phyloP scores from a whole-genome alignment of 805 yeast genomes.

The Pichia exigua region DNA sequence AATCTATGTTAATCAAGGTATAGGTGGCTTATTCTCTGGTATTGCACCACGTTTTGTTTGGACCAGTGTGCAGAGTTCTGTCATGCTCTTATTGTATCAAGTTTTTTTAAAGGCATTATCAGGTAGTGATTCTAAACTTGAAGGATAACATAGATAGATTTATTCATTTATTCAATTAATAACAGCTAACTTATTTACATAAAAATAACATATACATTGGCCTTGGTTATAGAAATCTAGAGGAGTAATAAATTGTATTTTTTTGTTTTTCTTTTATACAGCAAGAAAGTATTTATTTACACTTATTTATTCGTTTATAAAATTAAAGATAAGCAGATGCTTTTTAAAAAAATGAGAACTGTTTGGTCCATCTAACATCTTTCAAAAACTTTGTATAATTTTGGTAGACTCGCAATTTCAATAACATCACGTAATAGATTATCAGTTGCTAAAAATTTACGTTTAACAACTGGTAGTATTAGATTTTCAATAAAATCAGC shows the following conservation, averaged over 20 bases:
- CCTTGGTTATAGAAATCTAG: background rate
- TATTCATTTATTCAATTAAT: too few relatives aligned
- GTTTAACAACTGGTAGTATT: slow-evolving; percentile 59
- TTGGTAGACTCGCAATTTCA: slow-evolving; percentile 88
- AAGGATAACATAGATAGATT: background rate
- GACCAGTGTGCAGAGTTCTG: slow-evolving; percentile 93
- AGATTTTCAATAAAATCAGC: slow-evolving; percentile 42
- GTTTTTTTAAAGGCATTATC: slow-evolving; percentile 50
- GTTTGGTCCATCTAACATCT: slow-evolving; percentile 48
- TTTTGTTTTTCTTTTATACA: too few relatives aligned
- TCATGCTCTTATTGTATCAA: slow-evolving; percentile 87
- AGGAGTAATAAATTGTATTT: too few relatives aligned
- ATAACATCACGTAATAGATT: slow-evolving; percentile 46
- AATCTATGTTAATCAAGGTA: slow-evolving; percentile 68
- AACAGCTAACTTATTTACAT: background rate
- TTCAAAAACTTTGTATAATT: slow-evolving; percentile 85
- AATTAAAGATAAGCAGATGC: background rate
- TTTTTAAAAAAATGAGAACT: background rate
- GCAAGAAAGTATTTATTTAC: background rate
- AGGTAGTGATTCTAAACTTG: background rate
- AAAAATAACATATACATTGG: background rate
- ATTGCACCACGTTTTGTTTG: slow-evolving; percentile 95
- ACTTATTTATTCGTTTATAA: background rate
- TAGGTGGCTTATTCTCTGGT: slow-evolving; percentile 78
- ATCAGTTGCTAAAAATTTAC: slow-evolving; percentile 57